phyloP scores from a whole-genome alignment of 2,329 filamentous ascomycete species.

The Aspergillus latus region DNA sequence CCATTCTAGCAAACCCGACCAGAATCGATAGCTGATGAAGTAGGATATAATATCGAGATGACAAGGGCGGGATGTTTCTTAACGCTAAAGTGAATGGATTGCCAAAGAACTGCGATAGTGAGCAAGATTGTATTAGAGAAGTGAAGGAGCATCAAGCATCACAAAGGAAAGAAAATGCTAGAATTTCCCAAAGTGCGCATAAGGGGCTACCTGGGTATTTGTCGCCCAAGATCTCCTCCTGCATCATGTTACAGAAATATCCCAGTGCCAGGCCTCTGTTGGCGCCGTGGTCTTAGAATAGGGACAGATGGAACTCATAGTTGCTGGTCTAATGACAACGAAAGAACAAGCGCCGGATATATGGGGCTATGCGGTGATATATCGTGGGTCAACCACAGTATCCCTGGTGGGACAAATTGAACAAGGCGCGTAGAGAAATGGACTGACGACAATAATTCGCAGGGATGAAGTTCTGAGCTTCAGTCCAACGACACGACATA shows the following conservation, averaged over 20 bases:
- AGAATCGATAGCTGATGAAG: not conserved
- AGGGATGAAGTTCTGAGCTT: not conserved
- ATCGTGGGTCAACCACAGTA: not conserved
- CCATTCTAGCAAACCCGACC: conserved; percentile 19
- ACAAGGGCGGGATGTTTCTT: not conserved
- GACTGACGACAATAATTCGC: not conserved
- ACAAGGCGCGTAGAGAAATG: conserved; percentile 15
- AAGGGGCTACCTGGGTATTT: conserved; percentile 11
- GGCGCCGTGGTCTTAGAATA: conserved; percentile 34
- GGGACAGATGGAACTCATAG: conserved; percentile 27
- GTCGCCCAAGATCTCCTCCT: conserved; percentile 15
- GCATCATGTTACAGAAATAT: conserved; percentile 24
- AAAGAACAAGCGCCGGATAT: conserved; percentile 12
- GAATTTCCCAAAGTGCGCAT: not conserved
- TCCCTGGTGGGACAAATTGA: not conserved
- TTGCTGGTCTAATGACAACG: conserved; percentile 20
- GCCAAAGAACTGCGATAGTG: conserved; percentile 6
- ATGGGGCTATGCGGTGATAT: not conserved
- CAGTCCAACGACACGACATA: conserved; percentile 3
- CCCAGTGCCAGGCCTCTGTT: conserved; percentile 23
- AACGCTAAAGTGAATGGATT: not conserved
- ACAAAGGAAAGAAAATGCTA: not conserved
- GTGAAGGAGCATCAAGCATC: conserved; percentile 1
- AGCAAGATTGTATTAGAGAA: not conserved
- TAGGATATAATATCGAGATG: not conserved